A percentile compares a stretch with the other conserved stretches of the same genome.
Conservation (phyloP, 345 rosid genomes). For the Arabis alpina region DNA sequence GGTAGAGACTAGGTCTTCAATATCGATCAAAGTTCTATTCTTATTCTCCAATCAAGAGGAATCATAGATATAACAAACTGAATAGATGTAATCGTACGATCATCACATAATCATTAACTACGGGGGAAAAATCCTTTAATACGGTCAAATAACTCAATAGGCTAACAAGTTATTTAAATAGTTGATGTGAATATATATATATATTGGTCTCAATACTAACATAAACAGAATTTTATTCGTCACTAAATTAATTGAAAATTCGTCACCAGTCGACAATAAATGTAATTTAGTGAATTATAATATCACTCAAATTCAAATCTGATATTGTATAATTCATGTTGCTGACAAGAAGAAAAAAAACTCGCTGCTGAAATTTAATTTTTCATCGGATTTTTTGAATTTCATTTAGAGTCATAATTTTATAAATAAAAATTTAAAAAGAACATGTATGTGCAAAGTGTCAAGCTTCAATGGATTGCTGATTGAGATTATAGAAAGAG, state of each 20-base stretch:
- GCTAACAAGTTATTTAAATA: too few species aligned
- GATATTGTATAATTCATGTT: neutral
- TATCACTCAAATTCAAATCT: neutral
- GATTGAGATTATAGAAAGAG: conserved; percentile 11
- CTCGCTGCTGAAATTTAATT: neutral
- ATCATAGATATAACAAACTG: conserved; percentile 7
- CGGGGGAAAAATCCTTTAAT: too few species aligned
- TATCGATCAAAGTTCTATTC: neutral
- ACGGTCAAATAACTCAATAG: too few species aligned
- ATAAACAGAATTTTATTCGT: too few species aligned
- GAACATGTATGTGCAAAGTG: neutral
- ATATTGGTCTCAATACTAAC: too few species aligned
- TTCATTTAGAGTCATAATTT: neutral
- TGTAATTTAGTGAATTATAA: too few species aligned
- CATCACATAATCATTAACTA: too few species aligned
- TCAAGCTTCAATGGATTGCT: conserved; percentile 6
- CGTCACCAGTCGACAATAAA: too few species aligned
- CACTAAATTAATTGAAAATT: too few species aligned
- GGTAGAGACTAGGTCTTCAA: conserved; percentile 14
- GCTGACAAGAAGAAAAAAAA: neutral
- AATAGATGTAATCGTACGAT: neutral
- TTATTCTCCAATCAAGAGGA: neutral
- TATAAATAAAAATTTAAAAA: neutral
- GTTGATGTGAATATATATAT: too few species aligned
- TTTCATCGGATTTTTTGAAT: neutral